phyloP scores from a whole-genome alignment of 179 eudicot species.

The Spinacia oleracea region DNA sequence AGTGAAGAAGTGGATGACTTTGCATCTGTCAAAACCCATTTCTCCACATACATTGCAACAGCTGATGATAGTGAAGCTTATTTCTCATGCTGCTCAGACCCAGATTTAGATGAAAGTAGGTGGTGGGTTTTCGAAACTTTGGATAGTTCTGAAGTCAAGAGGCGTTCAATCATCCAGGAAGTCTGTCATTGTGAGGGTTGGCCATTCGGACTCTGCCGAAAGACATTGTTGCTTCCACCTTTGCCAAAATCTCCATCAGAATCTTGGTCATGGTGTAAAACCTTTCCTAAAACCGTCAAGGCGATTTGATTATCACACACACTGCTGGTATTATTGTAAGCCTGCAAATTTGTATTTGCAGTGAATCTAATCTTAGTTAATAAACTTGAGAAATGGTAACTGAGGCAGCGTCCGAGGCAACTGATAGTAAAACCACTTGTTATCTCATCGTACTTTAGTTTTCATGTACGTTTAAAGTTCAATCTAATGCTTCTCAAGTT shows the following conservation, averaged over 20 bases:
- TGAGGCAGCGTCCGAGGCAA: background rate
- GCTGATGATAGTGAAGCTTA: conserved; percentile 46
- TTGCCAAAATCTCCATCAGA: conserved; percentile 88
- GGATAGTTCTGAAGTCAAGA: conserved; percentile 42
- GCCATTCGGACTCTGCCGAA: conserved; percentile 88
- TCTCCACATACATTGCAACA: conserved; percentile 49
- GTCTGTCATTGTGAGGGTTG: conserved; percentile 78
- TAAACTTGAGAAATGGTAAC: too few relatives aligned
- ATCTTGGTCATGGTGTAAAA: conserved; percentile 85
- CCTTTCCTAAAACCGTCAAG: conserved; percentile 14
- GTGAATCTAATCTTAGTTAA: background rate
- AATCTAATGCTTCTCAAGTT: too few relatives aligned
- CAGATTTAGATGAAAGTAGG: conserved; percentile 19
- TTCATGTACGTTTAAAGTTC: too few relatives aligned
- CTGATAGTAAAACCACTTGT: too few relatives aligned
- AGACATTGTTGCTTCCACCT: conserved; percentile 81
- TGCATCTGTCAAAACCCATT: conserved; percentile 50
- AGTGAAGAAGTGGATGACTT: conserved; percentile 51
- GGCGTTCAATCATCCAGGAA: conserved; percentile 58
- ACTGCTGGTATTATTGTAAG: background rate
- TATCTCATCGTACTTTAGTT: too few relatives aligned
- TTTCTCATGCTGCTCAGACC: conserved; percentile 44
- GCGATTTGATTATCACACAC: background rate
- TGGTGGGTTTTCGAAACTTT: conserved; percentile 34
- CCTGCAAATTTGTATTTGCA: background rate